Percentiles rank a stretch among this genome's conserved stretches.
Conservation (phyloP, 495 filamentous ascomycete species). For the Penicillium cosmopolitanum region DNA sequence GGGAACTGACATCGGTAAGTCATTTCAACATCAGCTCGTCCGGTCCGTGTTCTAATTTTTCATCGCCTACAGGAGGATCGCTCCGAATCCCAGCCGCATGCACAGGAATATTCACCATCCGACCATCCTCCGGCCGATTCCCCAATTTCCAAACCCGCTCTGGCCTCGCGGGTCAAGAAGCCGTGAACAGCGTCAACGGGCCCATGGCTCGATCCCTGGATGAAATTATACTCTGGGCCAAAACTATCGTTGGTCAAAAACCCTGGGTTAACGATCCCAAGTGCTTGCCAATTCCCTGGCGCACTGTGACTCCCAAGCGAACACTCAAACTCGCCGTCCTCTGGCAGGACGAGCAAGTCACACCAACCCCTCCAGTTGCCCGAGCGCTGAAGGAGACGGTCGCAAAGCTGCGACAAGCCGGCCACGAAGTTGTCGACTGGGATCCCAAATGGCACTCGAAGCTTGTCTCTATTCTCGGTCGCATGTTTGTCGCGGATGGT, state of each 20-base stretch:
- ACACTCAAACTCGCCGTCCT: slow-evolving; percentile 61
- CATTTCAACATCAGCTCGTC: slow-evolving; percentile 14
- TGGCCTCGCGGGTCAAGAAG: slow-evolving; percentile 37
- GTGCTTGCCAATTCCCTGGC: slow-evolving; percentile 21
- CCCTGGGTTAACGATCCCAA: slow-evolving; percentile 55
- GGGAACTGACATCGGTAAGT: slow-evolving; percentile 43
- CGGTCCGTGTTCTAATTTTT: not conserved
- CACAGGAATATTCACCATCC: slow-evolving; percentile 45
- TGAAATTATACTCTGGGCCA: slow-evolving; percentile 20
- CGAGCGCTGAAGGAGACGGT: slow-evolving; percentile 56
- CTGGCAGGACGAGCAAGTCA: slow-evolving; percentile 64
- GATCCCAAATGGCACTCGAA: not conserved
- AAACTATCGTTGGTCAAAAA: slow-evolving; percentile 49
- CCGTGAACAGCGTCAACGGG: slow-evolving; percentile 27
- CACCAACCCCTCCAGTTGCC: slow-evolving; percentile 64
- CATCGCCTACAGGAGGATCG: not conserved
- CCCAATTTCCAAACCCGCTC: slow-evolving; percentile 52
- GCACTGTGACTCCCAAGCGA: slow-evolving; percentile 23
- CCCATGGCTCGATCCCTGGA: slow-evolving; percentile 16
- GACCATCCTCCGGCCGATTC: slow-evolving; percentile 48
- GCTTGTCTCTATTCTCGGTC: not conserved
- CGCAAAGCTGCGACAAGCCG: slow-evolving; percentile 41
- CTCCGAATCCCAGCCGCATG: slow-evolving; percentile 4
- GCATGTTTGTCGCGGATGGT: not conserved
- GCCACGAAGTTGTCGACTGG: slow-evolving; percentile 13